A percentile compares a stretch with the other conserved stretches of the same genome.
Conservation (phyloP, 2,329 filamentous ascomycete genomes). For the Aspergillus piperis region DNA sequence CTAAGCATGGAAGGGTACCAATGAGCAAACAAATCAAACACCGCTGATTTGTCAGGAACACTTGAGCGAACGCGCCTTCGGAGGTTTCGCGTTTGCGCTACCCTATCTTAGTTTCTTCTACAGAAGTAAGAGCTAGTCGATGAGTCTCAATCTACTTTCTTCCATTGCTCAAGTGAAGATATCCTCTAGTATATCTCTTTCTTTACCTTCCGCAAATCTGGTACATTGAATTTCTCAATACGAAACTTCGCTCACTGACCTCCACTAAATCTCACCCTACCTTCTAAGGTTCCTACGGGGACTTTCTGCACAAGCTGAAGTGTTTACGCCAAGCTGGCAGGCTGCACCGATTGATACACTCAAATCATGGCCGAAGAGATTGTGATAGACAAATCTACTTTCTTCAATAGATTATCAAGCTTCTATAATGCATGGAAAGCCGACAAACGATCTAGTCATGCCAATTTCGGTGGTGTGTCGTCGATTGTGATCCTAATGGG, state of each 20-base stretch:
- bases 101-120: background rate
- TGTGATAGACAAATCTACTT: constrained; percentile 89
- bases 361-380: constrained; percentile 72
- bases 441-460: constrained; percentile 85
- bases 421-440: constrained; percentile 93
- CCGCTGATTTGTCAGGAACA: constrained; percentile 7
- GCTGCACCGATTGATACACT: constrained; percentile 14
- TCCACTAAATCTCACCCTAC: background rate
- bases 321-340: background rate
- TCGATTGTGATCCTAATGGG: constrained; percentile 91
- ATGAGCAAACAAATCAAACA: constrained; percentile 26
- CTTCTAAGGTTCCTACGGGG: background rate
- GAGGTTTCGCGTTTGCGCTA: constrained; percentile 10
- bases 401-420: constrained; percentile 88
- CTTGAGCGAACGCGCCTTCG: constrained; percentile 3
- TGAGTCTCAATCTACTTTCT: background rate
- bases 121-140: background rate
- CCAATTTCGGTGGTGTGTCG: constrained; percentile 79
- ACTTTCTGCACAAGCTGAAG: background rate
- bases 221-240: too few relatives aligned
- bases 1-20: background rate
- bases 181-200: background rate
- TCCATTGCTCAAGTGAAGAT: background rate
- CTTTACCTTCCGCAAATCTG: background rate
- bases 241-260: background rate